Base-by-base conservation (phyloP, 2,329 filamentous ascomycete species). In the Tolypocladium tropicale region DNA sequence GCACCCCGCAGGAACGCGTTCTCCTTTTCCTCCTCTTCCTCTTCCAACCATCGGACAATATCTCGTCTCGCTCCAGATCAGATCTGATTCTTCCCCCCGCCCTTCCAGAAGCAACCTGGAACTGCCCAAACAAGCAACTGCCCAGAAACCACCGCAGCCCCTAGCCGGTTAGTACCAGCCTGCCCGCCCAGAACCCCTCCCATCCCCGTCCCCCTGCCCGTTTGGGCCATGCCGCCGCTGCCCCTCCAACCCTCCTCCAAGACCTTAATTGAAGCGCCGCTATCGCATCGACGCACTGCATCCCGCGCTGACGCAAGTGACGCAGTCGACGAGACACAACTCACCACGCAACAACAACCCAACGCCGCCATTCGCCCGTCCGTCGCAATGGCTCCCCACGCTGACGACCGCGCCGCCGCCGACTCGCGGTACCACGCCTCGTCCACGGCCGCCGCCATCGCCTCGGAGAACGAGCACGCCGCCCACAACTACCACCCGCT, bases 401-500 rank as follows among this genome's bases (percentile, higher is more conserved):
- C 81, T 66, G 72, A 81, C 65, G 70, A 65, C 65, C 58, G 66
- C 62, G 57, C 62, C 57, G 61, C 58, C 58, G 55, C 57, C 56
- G 59, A 61, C 60, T 73, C 75, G 53, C 76, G 75, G 62, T 83
- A 80, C 76, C 94, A 96, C 75, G 81, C 90, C 55, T 71, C 88
- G 23, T 91, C 93, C 30, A 92, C 91, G 48, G 76, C 85, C 57
- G 78, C 81, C 64, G 93, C 94, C 65, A 95, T 96, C 70, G 76
- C 84, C 54, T 77, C 85, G 54, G 94, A 99, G 76, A 79, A 89
- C 67, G 78, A 89, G 69, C 93, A 83, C 72, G 94, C 94, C 53
- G 94, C 94, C 52, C 94, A 99, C 83, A 99, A 99, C 79, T 99
- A 99, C 80, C 92, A 97, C 74, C 94, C 94, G 18, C 83, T 99